Conservation (phyloP, 805 yeast species). For the Candida silvatica region DNA sequence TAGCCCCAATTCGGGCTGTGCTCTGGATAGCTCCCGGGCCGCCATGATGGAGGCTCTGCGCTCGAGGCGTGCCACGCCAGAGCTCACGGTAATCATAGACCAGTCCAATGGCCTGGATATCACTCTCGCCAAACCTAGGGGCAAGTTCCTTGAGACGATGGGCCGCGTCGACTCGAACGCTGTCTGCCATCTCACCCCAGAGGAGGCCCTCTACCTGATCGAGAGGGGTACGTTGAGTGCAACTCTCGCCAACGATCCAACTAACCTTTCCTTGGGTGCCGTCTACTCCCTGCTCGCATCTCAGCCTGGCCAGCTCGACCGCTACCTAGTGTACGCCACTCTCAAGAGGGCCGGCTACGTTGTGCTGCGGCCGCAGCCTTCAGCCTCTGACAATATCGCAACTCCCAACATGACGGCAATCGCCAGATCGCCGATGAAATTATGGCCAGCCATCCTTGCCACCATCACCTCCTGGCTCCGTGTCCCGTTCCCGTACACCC, state of each 20-base stretch:
- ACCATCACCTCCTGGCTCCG: slow-evolving; percentile 3
- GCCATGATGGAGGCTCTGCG: too few relatives aligned
- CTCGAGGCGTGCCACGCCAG: too few relatives aligned
- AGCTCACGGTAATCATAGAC: too few relatives aligned
- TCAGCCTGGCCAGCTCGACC: slow-evolving; percentile 31
- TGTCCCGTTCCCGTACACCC: slow-evolving; percentile 7
- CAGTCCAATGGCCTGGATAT: slow-evolving; percentile 5
- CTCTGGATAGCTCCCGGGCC: too few relatives aligned
- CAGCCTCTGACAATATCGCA: too few relatives aligned
- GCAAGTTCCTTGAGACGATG: slow-evolving; percentile 64
- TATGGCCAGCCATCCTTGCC: slow-evolving; percentile 6
- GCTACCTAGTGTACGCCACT: slow-evolving; percentile 61
- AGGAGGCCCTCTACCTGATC: slow-evolving; percentile 68
- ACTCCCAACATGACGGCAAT: too few relatives aligned
- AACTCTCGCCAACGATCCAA: slow-evolving; percentile 10
- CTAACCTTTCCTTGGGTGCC: slow-evolving; percentile 55
- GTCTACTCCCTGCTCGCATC: slow-evolving; percentile 46
- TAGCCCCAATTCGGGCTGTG: too few relatives aligned
- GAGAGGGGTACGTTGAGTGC: slow-evolving; percentile 62
- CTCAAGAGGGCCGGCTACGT: slow-evolving; percentile 75
- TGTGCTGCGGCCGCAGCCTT: slow-evolving; percentile 28
- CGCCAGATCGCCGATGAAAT: slow-evolving; percentile 2
- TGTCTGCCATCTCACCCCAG: slow-evolving; percentile 39
- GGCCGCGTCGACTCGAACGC: slow-evolving; percentile 50
- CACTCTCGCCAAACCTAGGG: slow-evolving; percentile 44